A percentile compares a stretch with the other conserved stretches of the same genome.
Evolutionary conservation across 2,329 filamentous ascomycete genomes (phyloP).

Genomic region (Fusarium nelsonii): DNA sequence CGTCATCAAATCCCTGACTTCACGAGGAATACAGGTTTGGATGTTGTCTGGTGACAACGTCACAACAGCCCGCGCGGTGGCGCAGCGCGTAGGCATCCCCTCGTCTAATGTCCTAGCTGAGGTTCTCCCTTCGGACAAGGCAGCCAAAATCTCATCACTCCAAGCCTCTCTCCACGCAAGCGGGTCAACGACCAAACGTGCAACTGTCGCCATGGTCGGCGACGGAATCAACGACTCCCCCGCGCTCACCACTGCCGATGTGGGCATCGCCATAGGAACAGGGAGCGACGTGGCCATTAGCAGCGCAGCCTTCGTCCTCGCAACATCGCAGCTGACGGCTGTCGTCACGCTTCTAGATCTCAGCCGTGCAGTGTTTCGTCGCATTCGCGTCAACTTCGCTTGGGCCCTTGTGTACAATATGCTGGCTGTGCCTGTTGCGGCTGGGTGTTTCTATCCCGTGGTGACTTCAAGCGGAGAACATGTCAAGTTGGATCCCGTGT

Average conservation of each 20-base stretch:
- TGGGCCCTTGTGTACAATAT: conserved; percentile 90
- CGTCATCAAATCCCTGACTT: conserved; percentile 74
- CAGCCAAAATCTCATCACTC: conserved; percentile 74
- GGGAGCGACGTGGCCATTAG: conserved; percentile 88
- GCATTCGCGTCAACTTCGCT: conserved; percentile 86
- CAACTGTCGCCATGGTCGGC: conserved; percentile 83
- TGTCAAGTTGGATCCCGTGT: conserved; percentile 79
- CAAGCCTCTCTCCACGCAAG: conserved; percentile 64
- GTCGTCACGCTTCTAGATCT: conserved; percentile 81
- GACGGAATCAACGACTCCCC: conserved; percentile 93
- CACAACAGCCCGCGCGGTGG: conserved; percentile 86
- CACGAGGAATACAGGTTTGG: conserved; percentile 79
- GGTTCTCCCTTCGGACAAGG: conserved; percentile 87
- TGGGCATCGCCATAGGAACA: conserved; percentile 85
- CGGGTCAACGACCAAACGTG: conserved; percentile 54
- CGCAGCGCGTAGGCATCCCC: conserved; percentile 79
- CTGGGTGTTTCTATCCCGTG: conserved; percentile 78
- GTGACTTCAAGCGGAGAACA: conserved; percentile 62
- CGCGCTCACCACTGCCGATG: conserved; percentile 82
- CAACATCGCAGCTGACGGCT: conserved; percentile 76
- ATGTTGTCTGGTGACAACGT: conserved; percentile 94
- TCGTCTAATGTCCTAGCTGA: conserved; percentile 83
- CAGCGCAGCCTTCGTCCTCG: conserved; percentile 84
- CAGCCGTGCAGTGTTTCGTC: conserved; percentile 76
- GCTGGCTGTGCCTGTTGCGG: conserved; percentile 81